Evolutionary conservation across 192 early-diverging fungal genomes (phyloP), one percentile per base, ranked within the genome.

Genomic region (Backusella westeae): DNA sequence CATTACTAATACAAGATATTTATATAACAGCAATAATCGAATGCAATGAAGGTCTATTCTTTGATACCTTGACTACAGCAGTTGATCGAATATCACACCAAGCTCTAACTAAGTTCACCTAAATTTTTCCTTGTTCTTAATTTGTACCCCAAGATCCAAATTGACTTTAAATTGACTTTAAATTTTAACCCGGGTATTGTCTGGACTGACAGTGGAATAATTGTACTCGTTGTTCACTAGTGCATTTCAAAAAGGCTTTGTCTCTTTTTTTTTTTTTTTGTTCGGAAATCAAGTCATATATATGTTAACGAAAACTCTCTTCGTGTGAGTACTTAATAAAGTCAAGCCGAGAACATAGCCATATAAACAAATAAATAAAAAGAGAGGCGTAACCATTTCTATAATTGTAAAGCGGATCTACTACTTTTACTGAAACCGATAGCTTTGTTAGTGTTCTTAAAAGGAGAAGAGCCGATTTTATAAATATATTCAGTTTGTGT

Each of bases 391-490:
- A 63, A 26, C 8, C 10, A 3, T 29, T 63, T 29, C 56, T 1
- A 26, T 63, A 63, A 63, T 26, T 63, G 21, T 63, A 63, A 63
- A 26, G 26, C 56, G 56, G 56, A 63, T 63, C 56, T 63, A 63
- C 56, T 4, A 9, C 2, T 4, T 63, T 63, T 63, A 63, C 9
- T 29, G 56, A 63, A 63, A 63, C 56, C 56, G 10, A 63, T 63
- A 29, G 56, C 56, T 63, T 63, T 63, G 26, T 63, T 63, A 4
- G 23, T 29, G 56, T 29, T 63, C 56, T 23, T 63, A 63, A 63
- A 63, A 26, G 56, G 56, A 63, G 10, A 63, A 63, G 56, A 63
- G 56, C 56, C 56, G 56, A 63, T 63, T 63, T 63, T 63, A 14
- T 63, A 49, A 19, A 49, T 59, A 9, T 63, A 63, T 14, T 26